A percentile compares a stretch with the other conserved stretches of the same genome.
Conservation (phyloP, 148 eudicot genomes). For the Simmondsia chinensis region DNA sequence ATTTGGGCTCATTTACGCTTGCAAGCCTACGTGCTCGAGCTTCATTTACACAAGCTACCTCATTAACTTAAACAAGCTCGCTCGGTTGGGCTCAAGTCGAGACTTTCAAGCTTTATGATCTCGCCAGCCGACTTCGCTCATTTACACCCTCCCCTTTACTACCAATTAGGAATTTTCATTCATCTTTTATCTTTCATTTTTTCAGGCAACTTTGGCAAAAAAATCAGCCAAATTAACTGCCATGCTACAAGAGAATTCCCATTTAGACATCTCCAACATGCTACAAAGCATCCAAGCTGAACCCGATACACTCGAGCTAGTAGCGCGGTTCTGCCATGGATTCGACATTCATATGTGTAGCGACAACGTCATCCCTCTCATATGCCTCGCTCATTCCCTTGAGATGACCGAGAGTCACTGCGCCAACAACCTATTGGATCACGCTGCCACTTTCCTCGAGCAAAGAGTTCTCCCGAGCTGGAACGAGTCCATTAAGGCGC, state of each 20-base stretch:
- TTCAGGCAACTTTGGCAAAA: slow-evolving; percentile 36
- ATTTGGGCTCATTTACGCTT: too few species aligned
- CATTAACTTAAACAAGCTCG: too few species aligned
- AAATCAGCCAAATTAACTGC: slow-evolving; percentile 41
- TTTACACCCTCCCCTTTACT: not conserved
- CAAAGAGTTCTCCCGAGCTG: slow-evolving; percentile 45
- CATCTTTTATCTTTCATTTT: not conserved
- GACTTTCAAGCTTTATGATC: too few species aligned
- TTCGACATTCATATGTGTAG: slow-evolving; percentile 27
- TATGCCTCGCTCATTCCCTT: slow-evolving; percentile 43
- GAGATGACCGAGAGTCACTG: slow-evolving; percentile 57
- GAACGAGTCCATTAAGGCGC: slow-evolving; percentile 41
- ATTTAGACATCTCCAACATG: slow-evolving; percentile 27
- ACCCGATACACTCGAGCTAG: slow-evolving; percentile 38
- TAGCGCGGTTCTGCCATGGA: slow-evolving; percentile 66
- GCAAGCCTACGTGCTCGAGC: too few species aligned
- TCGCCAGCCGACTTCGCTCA: too few species aligned
- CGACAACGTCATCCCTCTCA: slow-evolving; percentile 39
- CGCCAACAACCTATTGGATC: slow-evolving; percentile 35
- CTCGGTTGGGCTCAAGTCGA: too few species aligned
- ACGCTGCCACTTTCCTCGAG: slow-evolving; percentile 26
- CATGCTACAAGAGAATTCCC: slow-evolving; percentile 35
- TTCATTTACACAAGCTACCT: too few species aligned
- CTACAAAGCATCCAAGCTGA: slow-evolving; percentile 33
- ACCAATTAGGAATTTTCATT: not conserved